Conservation (phyloP, 2,329 filamentous ascomycete genomes). For the Grosmannia penicillata region DNA sequence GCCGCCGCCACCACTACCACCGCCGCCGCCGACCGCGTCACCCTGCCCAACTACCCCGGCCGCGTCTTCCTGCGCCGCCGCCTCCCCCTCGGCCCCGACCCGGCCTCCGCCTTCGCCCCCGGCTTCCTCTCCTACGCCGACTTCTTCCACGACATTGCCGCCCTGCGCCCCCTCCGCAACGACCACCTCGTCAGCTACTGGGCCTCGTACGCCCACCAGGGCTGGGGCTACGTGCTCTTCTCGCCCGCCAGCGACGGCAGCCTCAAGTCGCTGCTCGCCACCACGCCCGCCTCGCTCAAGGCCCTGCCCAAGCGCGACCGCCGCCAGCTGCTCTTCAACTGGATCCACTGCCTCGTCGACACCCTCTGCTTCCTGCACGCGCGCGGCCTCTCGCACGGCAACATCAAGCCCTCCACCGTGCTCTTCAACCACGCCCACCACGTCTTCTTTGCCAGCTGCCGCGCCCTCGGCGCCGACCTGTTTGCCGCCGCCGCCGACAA, state of each 20-base stretch:
- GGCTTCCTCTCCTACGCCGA: constrained; percentile 33
- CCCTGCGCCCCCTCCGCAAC: constrained; percentile 44
- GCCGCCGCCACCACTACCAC: constrained; percentile 32
- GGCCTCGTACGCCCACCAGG: constrained; percentile 54
- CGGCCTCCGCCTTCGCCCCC: constrained; percentile 11
- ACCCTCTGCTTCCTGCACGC: constrained; percentile 53
- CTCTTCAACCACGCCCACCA: constrained; percentile 50
- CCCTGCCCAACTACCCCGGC: constrained; percentile 46
- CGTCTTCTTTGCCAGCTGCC: constrained; percentile 53
- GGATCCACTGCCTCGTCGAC: constrained; percentile 60
- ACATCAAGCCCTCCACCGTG: constrained; percentile 57
- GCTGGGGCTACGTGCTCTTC: constrained; percentile 49
- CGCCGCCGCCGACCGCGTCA: constrained; percentile 39
- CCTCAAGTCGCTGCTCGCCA: constrained; percentile 51
- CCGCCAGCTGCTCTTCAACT: constrained; percentile 49
- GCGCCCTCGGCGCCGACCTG: constrained; percentile 28
- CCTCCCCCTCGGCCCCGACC: constrained; percentile 31
- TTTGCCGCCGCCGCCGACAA: constrained; percentile 23
- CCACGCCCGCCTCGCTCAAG: constrained; percentile 46
- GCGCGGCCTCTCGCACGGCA: constrained; percentile 47
- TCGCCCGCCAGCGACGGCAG: constrained; percentile 52
- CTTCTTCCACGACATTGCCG: constrained; percentile 46
- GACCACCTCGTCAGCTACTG: constrained; percentile 57
- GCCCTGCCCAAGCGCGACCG: constrained; percentile 45
- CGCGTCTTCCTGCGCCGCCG: constrained; percentile 41